Conservation (phyloP, 352 stramenopile genomes). For the Globisporangium paddicum region DNA sequence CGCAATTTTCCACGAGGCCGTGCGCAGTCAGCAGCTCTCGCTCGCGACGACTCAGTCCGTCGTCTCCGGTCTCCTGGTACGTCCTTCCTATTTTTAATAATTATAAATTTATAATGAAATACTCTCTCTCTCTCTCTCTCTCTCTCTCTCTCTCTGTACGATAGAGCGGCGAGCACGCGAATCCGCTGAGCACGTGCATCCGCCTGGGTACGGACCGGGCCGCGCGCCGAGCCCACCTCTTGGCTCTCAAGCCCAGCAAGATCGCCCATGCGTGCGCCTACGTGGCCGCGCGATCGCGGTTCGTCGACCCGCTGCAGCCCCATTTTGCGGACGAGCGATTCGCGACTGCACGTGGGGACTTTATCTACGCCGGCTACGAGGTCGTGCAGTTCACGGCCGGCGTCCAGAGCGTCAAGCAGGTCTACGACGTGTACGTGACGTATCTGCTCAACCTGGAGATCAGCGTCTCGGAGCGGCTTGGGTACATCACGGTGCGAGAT, state of each 20-base stretch:
- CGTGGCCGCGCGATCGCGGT: conserved; percentile 39
- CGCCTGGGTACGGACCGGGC: conserved; percentile 28
- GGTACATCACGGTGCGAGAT: conserved; percentile 2
- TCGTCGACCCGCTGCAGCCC: conserved; percentile 28
- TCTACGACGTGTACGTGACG: conserved; percentile 30
- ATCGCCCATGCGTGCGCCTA: conserved; percentile 30
- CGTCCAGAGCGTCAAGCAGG: conserved; percentile 21
- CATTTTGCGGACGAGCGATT: conserved; percentile 39
- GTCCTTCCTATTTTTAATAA: not conserved
- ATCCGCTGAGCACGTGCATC: conserved; percentile 37
- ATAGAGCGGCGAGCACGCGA: conserved; percentile 8
- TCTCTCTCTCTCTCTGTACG: no score
- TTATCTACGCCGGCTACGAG: conserved; percentile 37
- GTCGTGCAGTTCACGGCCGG: conserved; percentile 30
- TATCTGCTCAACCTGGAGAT: conserved; percentile 39
- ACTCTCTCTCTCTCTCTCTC: no score
- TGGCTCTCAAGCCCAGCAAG: conserved; percentile 29
- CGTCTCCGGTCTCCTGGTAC: conserved; percentile 26
- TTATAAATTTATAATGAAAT: not conserved
- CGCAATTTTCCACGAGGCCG: conserved; percentile 20
- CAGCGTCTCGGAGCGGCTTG: conserved; percentile 24
- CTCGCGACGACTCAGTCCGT: conserved; percentile 31
- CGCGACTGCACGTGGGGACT: conserved; percentile 33
- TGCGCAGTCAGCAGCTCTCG: conserved; percentile 27
- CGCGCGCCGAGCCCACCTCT: conserved; percentile 24